Evolutionary conservation across 2,329 filamentous ascomycete genomes (phyloP).

Genomic region (Ceratocystis diversiconidia): DNA sequence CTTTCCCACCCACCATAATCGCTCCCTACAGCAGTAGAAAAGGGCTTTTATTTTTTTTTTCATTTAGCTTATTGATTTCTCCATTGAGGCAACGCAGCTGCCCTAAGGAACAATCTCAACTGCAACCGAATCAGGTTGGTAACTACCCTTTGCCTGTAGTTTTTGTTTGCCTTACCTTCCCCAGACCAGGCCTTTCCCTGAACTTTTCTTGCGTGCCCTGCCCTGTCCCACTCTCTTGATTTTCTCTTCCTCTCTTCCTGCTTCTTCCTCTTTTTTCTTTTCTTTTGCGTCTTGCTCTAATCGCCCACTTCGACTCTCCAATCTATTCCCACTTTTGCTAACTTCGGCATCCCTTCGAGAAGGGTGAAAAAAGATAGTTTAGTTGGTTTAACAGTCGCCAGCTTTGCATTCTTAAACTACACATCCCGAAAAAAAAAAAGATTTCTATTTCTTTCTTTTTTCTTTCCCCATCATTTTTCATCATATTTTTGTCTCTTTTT

Average conservation of each 20-base stretch:
- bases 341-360: background rate
- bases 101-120: background rate
- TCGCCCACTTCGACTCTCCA: background rate
- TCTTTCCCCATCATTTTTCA: constrained; percentile 22
- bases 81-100: background rate
- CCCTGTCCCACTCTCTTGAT: constrained; percentile 1
- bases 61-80: too few species aligned
- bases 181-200: background rate
- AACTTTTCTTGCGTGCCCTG: background rate
- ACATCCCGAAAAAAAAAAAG: background rate
- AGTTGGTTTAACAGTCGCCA: background rate
- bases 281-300: background rate
- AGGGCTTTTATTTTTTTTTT: too few species aligned
- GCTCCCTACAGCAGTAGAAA: too few species aligned
- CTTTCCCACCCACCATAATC: background rate
- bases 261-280: constrained; percentile 2
- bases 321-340: background rate
- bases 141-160: background rate
- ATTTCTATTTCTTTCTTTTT: constrained; percentile 22
- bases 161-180: background rate
- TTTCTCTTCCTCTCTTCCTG: background rate
- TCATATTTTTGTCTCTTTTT: constrained; percentile 18
- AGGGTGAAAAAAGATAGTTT: background rate
- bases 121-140: background rate
- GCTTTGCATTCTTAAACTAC: constrained; percentile 2